Evolutionary conservation across 139 green algal species (phyloP).

Genomic region (Zygnema cylindricum): DNA sequence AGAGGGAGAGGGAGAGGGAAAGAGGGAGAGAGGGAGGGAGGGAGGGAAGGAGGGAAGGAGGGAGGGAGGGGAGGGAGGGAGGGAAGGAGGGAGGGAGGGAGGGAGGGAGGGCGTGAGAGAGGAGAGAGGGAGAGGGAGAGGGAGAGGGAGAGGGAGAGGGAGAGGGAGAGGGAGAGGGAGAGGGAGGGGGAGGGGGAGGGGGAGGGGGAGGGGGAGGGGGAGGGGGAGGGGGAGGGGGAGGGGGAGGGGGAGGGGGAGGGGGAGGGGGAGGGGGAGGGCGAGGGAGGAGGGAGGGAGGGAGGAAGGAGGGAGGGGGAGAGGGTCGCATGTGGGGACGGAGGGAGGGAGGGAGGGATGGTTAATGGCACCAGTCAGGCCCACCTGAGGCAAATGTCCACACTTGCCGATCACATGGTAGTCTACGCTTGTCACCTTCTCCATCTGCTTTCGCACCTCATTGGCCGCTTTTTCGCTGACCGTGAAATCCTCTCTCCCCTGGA

Average conservation of each 20-base stretch:
- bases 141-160: background rate
- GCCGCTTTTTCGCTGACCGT: background rate
- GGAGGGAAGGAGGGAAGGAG: slow-evolving; percentile 18
- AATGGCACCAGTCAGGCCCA: background rate
- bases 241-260: background rate
- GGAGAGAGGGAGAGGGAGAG: background rate
- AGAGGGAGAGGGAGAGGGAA: background rate
- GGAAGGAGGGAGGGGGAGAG: background rate
- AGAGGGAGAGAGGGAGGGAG: background rate
- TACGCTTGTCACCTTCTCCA: slow-evolving; percentile 6
- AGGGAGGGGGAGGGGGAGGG: background rate
- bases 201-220: background rate
- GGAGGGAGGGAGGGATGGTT: background rate
- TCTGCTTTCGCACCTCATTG: background rate
- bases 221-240: background rate
- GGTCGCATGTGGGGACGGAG: background rate
- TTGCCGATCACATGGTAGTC: slow-evolving; percentile 5
- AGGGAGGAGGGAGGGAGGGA: background rate
- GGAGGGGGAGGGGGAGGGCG: background rate
- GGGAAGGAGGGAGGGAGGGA: background rate
- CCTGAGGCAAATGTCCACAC: slow-evolving; percentile 26
- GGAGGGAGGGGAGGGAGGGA: background rate
- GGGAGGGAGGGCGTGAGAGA: background rate
- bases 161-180: background rate
- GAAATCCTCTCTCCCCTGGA: slow-evolving; percentile 16